Base-by-base conservation (phyloP, 2,329 filamentous ascomycete species). In the Diaporthe amygdali region DNA sequence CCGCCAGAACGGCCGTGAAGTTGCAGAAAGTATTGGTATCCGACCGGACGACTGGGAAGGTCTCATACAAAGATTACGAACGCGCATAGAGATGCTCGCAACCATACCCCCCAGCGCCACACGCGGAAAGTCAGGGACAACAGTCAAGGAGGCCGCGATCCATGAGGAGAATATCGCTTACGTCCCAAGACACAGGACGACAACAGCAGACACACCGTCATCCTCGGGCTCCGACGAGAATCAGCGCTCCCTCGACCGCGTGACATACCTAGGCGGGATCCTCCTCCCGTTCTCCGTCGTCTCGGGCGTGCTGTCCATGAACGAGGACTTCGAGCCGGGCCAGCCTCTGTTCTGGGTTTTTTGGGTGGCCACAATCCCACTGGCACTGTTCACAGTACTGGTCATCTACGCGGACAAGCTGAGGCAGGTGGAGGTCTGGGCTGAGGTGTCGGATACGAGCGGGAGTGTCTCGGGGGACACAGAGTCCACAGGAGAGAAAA, bases 361-460 rank as follows among this genome's bases (percentile, higher is more conserved):
- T 71, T 88, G 86, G 86, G 81, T 82, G 1, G 79, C 80, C 3
- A 80, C 82, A 3, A 75, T 83, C 0, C 80, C 85, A 4, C 79
- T 84, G 1, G 79, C 81, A 2, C 69, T 82, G 17, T 10, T 83
- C 1, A 81, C 82, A 0, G 67, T 87, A 2, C 72, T 83, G 4
- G 74, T 87, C 68, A 86, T 88, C 68, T 86, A 87, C 74, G 81
- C 85, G 10, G 86, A 88, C 72, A 82, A 82, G 51, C 80, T 87
- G 54, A 82, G 86, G 51, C 82, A 78, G 52, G 76, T 80, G 44
- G 81, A 85, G 74, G 84, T 87, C 10, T 86, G 84, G 82, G 81
- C 85, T 30, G 84, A 86, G 72, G 80, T 84, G 15, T 76, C 78
- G 2, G 77, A 77, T 7, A 41, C 44, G 9, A 51, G 56, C n/a